These are phyloP conservation scores for Berkeleyomyces rouxiae DNA, from an alignment of 2,329 filamentous ascomycete species.

Conservation along the genomic window DNA sequence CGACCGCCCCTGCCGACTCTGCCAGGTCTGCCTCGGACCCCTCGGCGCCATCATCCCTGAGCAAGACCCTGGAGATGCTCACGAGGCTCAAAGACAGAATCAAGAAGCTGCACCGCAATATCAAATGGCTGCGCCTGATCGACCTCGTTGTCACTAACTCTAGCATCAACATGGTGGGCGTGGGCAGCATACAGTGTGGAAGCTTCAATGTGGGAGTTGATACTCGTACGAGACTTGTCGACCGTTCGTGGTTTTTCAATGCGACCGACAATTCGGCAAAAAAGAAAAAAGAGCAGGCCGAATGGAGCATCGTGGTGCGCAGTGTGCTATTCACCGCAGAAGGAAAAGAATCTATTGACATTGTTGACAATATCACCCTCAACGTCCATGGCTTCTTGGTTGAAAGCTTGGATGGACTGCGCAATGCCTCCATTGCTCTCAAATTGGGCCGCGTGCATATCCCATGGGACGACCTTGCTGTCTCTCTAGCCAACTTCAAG, in stretches of 20 bases:
- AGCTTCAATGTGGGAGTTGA: conserved; percentile 76
- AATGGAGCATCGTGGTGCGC: conserved; percentile 79
- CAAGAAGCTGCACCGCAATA: conserved; percentile 70
- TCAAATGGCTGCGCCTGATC: conserved; percentile 77
- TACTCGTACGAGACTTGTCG: conserved; percentile 78
- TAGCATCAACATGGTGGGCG: conserved; percentile 57
- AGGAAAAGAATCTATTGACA: conserved; percentile 66
- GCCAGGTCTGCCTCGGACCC: conserved; percentile 10
- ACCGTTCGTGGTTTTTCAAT: conserved; percentile 71
- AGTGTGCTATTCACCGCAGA: conserved; percentile 82
- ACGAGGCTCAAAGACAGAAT: conserved; percentile 68
- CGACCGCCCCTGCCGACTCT: conserved; percentile 11
- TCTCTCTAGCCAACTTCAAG: conserved; percentile 55
- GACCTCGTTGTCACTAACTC: conserved; percentile 77
- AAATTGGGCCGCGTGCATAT: conserved; percentile 84
- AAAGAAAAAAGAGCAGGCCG: conserved; percentile 46
- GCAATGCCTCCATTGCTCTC: conserved; percentile 75
- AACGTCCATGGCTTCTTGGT: conserved; percentile 88
- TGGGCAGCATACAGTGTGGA: conserved; percentile 73
- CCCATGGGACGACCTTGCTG: conserved; percentile 73
- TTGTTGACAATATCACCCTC: conserved; percentile 73
- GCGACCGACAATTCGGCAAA: conserved; percentile 37
- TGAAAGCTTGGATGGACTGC: conserved; percentile 67
- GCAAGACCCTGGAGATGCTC: conserved; percentile 65
- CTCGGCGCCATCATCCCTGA: conserved; percentile 28